Evolutionary conservation across 805 yeast genomes (phyloP).

Genomic region (Lachancea kluyveri): DNA sequence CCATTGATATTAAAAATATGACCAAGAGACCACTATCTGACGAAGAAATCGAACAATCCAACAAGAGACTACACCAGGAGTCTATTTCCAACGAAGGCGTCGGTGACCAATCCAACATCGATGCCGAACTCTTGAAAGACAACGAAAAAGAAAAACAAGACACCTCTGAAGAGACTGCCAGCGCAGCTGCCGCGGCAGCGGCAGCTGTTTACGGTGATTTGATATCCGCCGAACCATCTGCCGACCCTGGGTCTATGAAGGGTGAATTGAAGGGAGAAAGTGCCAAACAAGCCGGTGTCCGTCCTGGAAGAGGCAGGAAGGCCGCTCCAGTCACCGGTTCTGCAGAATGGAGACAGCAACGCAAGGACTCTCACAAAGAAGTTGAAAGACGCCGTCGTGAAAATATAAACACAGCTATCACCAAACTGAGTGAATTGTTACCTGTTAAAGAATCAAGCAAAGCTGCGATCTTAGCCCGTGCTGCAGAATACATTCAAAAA

Average conservation of each 20-base stretch:
- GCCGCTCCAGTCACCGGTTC: constrained; percentile 25
- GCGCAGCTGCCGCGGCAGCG: no score
- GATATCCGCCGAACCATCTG: constrained; percentile 20
- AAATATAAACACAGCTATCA: constrained; percentile 80
- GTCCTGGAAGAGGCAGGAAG: constrained; percentile 28
- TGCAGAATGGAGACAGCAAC: constrained; percentile 37
- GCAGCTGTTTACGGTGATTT: constrained; percentile 22
- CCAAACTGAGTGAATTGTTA: constrained; percentile 66
- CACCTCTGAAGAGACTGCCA: no score
- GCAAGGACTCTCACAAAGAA: constrained; percentile 90
- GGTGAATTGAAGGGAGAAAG: no score
- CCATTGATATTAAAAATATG: no score
- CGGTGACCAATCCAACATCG: constrained; percentile 28
- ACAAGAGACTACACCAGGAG: no score
- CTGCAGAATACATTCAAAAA: constrained; percentile 85
- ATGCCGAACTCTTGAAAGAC: constrained; percentile 22
- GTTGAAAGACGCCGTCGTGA: constrained; percentile 92
- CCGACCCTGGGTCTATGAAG: no score
- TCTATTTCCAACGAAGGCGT: no score
- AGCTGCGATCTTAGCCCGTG: constrained; percentile 81
- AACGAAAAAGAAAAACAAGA: constrained; percentile 8
- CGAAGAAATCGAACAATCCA: no score
- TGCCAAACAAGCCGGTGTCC: constrained; percentile 10
- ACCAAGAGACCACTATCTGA: no score
- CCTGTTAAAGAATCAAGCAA: constrained; percentile 80